A percentile compares a stretch with the other conserved stretches of the same genome.
These are phyloP conservation scores for Apiosordaria backusii DNA, from an alignment of 495 filamentous ascomycete genomes.

Conservation along the genomic window DNA sequence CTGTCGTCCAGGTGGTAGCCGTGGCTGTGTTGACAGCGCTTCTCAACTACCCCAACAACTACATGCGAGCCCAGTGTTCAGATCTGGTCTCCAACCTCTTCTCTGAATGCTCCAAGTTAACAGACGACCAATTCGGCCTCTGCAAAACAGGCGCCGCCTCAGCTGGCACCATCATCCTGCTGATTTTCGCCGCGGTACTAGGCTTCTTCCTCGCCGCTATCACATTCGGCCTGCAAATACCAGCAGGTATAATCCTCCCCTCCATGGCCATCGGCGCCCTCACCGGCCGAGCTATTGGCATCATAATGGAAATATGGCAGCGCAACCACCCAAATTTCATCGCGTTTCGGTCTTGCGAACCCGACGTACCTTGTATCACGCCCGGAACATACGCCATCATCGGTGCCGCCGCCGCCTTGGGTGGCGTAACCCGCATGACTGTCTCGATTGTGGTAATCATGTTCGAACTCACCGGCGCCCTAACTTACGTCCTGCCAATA, in stretches of 20 bases:
- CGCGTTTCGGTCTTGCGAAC: constrained; percentile 75
- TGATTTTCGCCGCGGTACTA: constrained; percentile 73
- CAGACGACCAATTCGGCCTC: constrained; percentile 80
- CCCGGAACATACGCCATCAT: constrained; percentile 96
- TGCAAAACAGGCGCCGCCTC: constrained; percentile 73
- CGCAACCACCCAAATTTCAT: constrained; percentile 70
- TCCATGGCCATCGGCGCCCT: constrained; percentile 97
- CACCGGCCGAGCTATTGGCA: constrained; percentile 86
- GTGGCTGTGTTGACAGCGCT: constrained; percentile 78
- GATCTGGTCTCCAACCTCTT: constrained; percentile 92
- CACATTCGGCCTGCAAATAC: constrained; percentile 95
- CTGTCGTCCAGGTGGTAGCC: constrained; percentile 70
- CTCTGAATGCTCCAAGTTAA: constrained; percentile 74
- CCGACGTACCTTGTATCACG: constrained; percentile 86
- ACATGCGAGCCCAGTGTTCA: constrained; percentile 88
- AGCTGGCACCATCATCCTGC: constrained; percentile 69
- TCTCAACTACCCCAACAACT: constrained; percentile 91
- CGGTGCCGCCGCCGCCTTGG: constrained; percentile 90
- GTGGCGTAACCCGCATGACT: constrained; percentile 97
- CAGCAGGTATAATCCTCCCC: constrained; percentile 92
- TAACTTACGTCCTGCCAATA: constrained; percentile 96
- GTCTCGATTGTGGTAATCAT: constrained; percentile 97
- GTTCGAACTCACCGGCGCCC: constrained; percentile 94
- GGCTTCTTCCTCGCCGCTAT: constrained; percentile 82
- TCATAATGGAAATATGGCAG: constrained; percentile 87